A percentile compares a stretch with the other conserved stretches of the same genome.
phyloP scores from a whole-genome alignment of 768 basidiomycete species.

The Chalciporus sphaerocephalus region DNA sequence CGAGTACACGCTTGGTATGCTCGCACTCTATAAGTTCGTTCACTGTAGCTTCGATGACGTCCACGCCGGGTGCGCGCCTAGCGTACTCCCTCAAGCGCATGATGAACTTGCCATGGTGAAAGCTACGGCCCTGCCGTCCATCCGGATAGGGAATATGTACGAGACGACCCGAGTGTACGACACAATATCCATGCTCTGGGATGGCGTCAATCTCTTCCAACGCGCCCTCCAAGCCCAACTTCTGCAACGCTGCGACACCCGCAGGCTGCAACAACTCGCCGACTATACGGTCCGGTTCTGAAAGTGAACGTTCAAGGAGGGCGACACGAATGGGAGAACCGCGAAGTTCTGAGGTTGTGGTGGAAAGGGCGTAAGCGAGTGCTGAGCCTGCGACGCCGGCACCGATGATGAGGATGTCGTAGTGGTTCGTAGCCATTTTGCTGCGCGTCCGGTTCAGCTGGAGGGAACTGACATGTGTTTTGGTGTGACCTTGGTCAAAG shows the following conservation, averaged over 20 bases:
- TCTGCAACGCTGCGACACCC: constrained; percentile 69
- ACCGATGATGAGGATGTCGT: constrained; percentile 86
- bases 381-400: constrained; percentile 88
- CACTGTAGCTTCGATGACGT: constrained; percentile 82
- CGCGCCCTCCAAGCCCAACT: constrained; percentile 71
- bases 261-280: constrained; percentile 96
- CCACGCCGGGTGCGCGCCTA: constrained; percentile 55
- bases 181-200: constrained; percentile 80
- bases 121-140: constrained; percentile 69
- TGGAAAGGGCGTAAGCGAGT: constrained; percentile 80
- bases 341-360: constrained; percentile 39
- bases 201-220: constrained; percentile 88
- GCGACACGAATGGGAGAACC: constrained; percentile 66
- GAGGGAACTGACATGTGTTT: neutral
- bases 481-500: neutral
- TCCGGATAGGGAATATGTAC: constrained; percentile 90
- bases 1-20: constrained; percentile 50
- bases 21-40: constrained; percentile 66
- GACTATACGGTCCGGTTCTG: constrained; percentile 94
- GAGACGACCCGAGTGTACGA: constrained; percentile 52
- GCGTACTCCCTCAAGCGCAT: constrained; percentile 71
- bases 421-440: constrained; percentile 29
- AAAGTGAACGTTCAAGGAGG: constrained; percentile 85
- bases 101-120: constrained; percentile 93
- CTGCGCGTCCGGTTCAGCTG: neutral